Evolutionary conservation across 441 rosid genomes (phyloP), one percentile per base, ranked within the genome.

Genomic region (Viola pubescens): DNA sequence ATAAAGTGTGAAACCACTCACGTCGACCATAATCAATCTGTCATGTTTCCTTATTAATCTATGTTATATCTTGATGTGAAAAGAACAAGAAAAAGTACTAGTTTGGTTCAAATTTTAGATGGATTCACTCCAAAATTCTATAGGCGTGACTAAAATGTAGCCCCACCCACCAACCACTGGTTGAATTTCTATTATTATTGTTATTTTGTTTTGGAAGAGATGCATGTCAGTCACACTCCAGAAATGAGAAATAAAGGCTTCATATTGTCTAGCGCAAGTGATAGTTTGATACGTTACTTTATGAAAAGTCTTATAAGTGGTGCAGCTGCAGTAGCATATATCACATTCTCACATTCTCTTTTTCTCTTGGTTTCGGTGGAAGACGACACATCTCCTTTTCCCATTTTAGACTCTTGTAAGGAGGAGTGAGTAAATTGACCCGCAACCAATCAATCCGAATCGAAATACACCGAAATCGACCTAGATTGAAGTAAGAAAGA

Each of bases 271-370:
- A 5, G 43, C 19, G 19, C 19, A 0, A 16, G 19, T 16, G 19
- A 16, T 10, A 56, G 58, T 26, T 46, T 63, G 66, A 65, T 68
- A 37, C 47, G 62, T 55, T 42, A 57, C 73, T 71, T 73, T 60
- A 45, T 58, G 56, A 71, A 26, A 77, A 77, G 79, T 71, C 79
- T 69, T 71, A 68, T 8, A 41, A 9, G 48, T 3, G 54, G 71
- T 47, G 68, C 62, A 63, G 34, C 34, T 1, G 34, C 34, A 26
- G 3, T 26, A 26, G 34, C 34, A 26, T 26, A 26, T 26, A 26
- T 26, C 34, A 52, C 10, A 40, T 48, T 14, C 26, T 11, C 43
- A 19, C 19, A 37, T 13, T 44, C n/a, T 3, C 9, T 51, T 16
- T 38, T 9, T 60, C 58, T 60, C 61, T 70, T 50, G 66, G 60